These are phyloP conservation scores for Leccinum subtestaceum DNA, from an alignment of 768 basidiomycete genomes.

Conservation along the genomic window DNA sequence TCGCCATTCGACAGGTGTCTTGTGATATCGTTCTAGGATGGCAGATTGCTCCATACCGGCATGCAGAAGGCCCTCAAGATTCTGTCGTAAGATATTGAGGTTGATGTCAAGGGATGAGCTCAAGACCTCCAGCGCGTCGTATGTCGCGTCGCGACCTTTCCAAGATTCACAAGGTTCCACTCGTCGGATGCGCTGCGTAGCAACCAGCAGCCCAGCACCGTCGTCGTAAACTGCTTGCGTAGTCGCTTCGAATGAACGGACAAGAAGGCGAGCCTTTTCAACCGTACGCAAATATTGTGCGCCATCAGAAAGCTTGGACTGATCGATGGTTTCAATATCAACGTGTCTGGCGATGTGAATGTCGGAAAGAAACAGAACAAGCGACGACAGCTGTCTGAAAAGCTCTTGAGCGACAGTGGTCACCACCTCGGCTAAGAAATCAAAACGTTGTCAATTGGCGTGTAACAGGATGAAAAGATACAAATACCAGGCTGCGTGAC, in stretches of 20 bases:
- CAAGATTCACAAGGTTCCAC: slow-evolving; percentile 26
- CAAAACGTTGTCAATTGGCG: background rate
- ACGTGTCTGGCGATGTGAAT: slow-evolving; percentile 52
- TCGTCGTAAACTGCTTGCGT: slow-evolving; percentile 53
- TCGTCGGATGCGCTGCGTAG: slow-evolving; percentile 35
- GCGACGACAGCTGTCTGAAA: slow-evolving; percentile 39
- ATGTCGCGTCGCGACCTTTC: slow-evolving; percentile 21
- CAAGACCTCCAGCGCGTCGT: slow-evolving; percentile 31
- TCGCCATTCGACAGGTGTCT: slow-evolving; percentile 44
- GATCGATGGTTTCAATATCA: slow-evolving; percentile 45
- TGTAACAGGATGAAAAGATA: background rate
- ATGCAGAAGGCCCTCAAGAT: slow-evolving; percentile 37
- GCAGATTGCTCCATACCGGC: slow-evolving; percentile 41
- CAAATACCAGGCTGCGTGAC: slow-evolving; percentile 22
- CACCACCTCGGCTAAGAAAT: slow-evolving; percentile 22
- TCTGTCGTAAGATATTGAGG: slow-evolving; percentile 34
- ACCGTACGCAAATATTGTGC: slow-evolving; percentile 40
- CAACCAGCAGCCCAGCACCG: slow-evolving; percentile 39
- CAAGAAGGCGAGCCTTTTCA: slow-evolving; percentile 43
- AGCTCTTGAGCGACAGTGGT: slow-evolving; percentile 30
- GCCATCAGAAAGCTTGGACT: slow-evolving; percentile 34
- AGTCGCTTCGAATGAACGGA: slow-evolving; percentile 46
- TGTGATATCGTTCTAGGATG: slow-evolving; percentile 37
- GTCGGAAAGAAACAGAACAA: slow-evolving; percentile 43
- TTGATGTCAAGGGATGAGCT: slow-evolving; percentile 33